Percentiles rank a stretch among this genome's conserved stretches.
These are phyloP conservation scores for Penicillium sp. DNA, from an alignment of 2,329 filamentous ascomycete species.

Conservation along the genomic window DNA sequence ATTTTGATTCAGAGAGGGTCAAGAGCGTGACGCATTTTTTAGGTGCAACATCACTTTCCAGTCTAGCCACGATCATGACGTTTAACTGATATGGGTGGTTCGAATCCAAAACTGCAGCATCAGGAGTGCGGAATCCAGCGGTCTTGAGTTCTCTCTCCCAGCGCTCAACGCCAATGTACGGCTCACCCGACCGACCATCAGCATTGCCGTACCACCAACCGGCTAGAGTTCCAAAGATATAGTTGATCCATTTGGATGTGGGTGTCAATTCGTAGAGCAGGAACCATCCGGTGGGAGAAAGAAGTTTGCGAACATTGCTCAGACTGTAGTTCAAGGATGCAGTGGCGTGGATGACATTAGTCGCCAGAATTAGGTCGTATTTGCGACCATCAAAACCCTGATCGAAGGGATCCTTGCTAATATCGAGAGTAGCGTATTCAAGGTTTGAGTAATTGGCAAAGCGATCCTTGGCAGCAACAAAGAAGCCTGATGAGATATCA, in stretches of 20 bases:
- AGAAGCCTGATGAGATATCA: constrained; percentile 33
- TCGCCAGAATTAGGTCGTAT: constrained; percentile 39
- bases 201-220: constrained; percentile 42
- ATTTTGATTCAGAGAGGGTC: not conserved
- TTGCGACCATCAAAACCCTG: constrained; percentile 32
- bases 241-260: constrained; percentile 17
- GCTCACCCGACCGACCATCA: constrained; percentile 21
- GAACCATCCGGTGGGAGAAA: constrained; percentile 48
- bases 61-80: constrained; percentile 11
- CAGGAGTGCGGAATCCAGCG: constrained; percentile 18
- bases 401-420: constrained; percentile 26
- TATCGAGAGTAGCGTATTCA: constrained; percentile 33
- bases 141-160: constrained; percentile 22
- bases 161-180: constrained; percentile 16
- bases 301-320: constrained; percentile 27
- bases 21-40: not conserved
- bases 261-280: constrained; percentile 45
- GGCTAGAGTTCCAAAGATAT: constrained; percentile 36
- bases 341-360: constrained; percentile 32
- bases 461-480: constrained; percentile 26
- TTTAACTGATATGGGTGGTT: constrained; percentile 10
- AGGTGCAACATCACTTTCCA: not conserved
- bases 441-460: constrained; percentile 26
- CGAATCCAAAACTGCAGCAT: constrained; percentile 11
- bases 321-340: constrained; percentile 25